Base-by-base conservation (phyloP, 73 alveolate genomes). In the Tetrahymena borealis region DNA sequence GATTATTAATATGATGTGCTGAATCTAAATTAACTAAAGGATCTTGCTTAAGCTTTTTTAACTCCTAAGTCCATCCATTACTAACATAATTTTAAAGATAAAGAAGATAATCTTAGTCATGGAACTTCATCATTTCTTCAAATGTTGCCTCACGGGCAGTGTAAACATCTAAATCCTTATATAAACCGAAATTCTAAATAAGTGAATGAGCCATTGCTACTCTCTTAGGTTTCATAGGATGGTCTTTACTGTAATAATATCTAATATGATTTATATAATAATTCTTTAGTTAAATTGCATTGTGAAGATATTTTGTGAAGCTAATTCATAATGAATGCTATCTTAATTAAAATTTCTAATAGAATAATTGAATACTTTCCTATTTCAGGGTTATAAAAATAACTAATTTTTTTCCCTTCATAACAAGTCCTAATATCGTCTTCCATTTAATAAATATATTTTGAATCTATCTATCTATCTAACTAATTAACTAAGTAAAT, bases 151-250 rank as follows among this genome's bases (percentile, higher is more conserved):
- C 91, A 42, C 96, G 93, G 20, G 94, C 95, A 43, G 94, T 96
- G 93, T 95, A 97, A 11, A 96, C 98, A 91, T 96, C 98, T 93
- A 96, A 91, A 78, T 96, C 95, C 32, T 95, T 91, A 90, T 96
- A 96, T 28, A 96, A 91, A 2, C 99, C 99, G 91, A 98, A 98
- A 91, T 96, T 94, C 32, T 97, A 96, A 60, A 98, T 96, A 90
- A 98, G 95, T 92, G 96, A 95, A 96, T 98, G 99, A 15, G 99
- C 97, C 99, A 98, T 97, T 94, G 98, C 96, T 32, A 98, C 97
- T 94, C 99, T 91, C 77, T 97, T 96, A 15, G 99, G 99, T 91
- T 98, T 98, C 99, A 98, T 98, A 13, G 99, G 99, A 91, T 98
- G 99, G 35, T 98, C 99, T 32, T 95, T 97, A 8, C 99, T 99